Evolutionary conservation across 805 yeast species (phyloP).

Genomic region (Yarrowia keelungensis): DNA sequence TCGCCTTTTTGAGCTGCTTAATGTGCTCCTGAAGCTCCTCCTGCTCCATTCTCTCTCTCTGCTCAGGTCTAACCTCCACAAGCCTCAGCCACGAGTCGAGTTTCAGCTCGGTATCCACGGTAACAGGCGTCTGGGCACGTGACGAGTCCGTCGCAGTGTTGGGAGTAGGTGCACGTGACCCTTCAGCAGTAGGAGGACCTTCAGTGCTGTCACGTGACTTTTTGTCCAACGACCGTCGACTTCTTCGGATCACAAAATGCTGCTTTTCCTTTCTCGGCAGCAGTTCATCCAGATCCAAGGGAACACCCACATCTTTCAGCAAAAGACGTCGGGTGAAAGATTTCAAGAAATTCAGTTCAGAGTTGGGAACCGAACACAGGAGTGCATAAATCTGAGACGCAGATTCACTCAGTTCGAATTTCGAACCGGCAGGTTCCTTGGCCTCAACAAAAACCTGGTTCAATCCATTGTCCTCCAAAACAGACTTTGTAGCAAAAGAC

Average conservation of each 20-base stretch:
- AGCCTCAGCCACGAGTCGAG: slow-evolving; percentile 49
- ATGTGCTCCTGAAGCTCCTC: slow-evolving; percentile 54
- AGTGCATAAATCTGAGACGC: slow-evolving; percentile 32
- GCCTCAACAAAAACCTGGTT: neutral
- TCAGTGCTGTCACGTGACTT: slow-evolving; percentile 12
- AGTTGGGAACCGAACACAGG: slow-evolving; percentile 25
- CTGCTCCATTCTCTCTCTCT: slow-evolving; percentile 50
- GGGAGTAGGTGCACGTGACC: neutral
- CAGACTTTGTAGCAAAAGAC: slow-evolving; percentile 12
- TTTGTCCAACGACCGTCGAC: slow-evolving; percentile 18
- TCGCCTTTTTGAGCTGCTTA: slow-evolving; percentile 48
- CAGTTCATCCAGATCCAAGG: slow-evolving; percentile 71
- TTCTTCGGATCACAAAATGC: slow-evolving; percentile 44
- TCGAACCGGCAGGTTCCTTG: neutral
- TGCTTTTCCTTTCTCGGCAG: slow-evolving; percentile 46
- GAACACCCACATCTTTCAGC: slow-evolving; percentile 70
- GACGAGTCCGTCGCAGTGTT: slow-evolving; percentile 8
- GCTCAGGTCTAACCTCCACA: slow-evolving; percentile 50
- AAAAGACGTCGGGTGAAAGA: slow-evolving; percentile 70
- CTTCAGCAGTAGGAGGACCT: neutral
- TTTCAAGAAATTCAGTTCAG: slow-evolving; percentile 44
- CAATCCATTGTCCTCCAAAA: slow-evolving; percentile 21
- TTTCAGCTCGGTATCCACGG: slow-evolving; percentile 39
- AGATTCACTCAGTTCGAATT: slow-evolving; percentile 11
- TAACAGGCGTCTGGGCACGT: slow-evolving; percentile 15